phyloP scores from a whole-genome alignment of 1,139 yeast species.

The Meyerozyma guilliermondii region DNA sequence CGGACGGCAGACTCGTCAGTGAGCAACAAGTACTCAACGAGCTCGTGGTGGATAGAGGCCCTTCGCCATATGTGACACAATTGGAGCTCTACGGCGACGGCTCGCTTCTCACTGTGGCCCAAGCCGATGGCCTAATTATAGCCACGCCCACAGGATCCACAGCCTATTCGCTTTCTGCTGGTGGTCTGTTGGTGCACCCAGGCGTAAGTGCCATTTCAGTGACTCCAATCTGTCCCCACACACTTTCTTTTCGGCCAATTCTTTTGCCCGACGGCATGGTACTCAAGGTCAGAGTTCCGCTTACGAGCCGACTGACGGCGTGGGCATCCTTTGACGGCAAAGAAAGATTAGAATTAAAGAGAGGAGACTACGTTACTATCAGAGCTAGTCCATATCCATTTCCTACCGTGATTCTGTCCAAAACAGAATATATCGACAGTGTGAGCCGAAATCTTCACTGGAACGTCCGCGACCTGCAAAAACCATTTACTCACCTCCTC shows the following conservation, averaged over 20 bases:
- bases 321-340: slow-evolving; percentile 93
- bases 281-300: slow-evolving; percentile 69
- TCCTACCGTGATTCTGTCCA: slow-evolving; percentile 74
- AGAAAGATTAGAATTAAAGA: slow-evolving; percentile 60
- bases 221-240: slow-evolving; percentile 91
- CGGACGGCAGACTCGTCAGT: slow-evolving; percentile 55
- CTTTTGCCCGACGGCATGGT: slow-evolving; percentile 83
- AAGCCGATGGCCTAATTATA: slow-evolving; percentile 83
- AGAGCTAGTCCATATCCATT: slow-evolving; percentile 79
- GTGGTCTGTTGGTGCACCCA: slow-evolving; percentile 87
- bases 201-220: slow-evolving; percentile 85
- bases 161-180: slow-evolving; percentile 86
- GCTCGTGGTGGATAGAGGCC: slow-evolving; percentile 82
- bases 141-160: slow-evolving; percentile 94
- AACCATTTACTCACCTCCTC: slow-evolving; percentile 57
- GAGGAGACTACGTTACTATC: slow-evolving; percentile 74
- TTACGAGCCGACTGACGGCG: slow-evolving; percentile 66
- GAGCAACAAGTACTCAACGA: slow-evolving; percentile 83
- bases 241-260: slow-evolving; percentile 82
- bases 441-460: slow-evolving; percentile 81
- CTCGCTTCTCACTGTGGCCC: slow-evolving; percentile 73
- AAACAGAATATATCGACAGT: slow-evolving; percentile 76
- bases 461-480: slow-evolving; percentile 81
- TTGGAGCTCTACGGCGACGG: slow-evolving; percentile 82
- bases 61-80: slow-evolving; percentile 81